phyloP scores from a whole-genome alignment of 345 rosid genomes.

The Xanthoceras sorbifolium region DNA sequence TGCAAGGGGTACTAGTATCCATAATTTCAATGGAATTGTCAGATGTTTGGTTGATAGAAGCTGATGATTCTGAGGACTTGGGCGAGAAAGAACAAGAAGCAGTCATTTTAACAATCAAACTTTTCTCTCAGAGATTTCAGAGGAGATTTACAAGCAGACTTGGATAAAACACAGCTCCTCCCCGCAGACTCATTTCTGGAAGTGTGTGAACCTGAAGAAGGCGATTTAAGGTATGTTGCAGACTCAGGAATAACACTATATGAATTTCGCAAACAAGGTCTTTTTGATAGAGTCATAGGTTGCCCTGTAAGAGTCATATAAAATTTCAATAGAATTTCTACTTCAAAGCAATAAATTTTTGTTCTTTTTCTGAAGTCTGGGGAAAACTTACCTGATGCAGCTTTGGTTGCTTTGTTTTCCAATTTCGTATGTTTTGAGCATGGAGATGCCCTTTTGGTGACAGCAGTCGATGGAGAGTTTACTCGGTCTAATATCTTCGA shows the following conservation, averaged over 20 bases:
- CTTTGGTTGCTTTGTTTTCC: conserved; percentile 29
- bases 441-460: conserved; percentile 26
- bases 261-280: conserved; percentile 28
- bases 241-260: conserved; percentile 10
- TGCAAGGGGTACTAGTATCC: not conserved
- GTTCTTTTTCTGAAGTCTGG: too few species aligned
- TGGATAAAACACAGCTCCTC: not conserved
- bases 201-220: conserved; percentile 25
- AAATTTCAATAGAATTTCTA: not conserved
- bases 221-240: conserved; percentile 20
- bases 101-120: not conserved
- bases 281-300: conserved; percentile 20
- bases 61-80: conserved; percentile 18
- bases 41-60: conserved; percentile 19
- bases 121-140: conserved; percentile 27
- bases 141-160: conserved; percentile 26
- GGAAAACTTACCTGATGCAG: conserved; percentile 27
- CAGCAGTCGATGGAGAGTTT: conserved; percentile 20
- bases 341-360: not conserved
- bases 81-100: conserved; percentile 24
- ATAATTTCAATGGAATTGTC: not conserved
- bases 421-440: conserved; percentile 26
- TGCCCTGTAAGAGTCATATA: conserved; percentile 30
- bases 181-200: conserved; percentile 6
- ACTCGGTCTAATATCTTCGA: conserved; percentile 23